phyloP scores from a whole-genome alignment of 1,139 yeast genomes.

The Scheffersomyces segobiensis region DNA sequence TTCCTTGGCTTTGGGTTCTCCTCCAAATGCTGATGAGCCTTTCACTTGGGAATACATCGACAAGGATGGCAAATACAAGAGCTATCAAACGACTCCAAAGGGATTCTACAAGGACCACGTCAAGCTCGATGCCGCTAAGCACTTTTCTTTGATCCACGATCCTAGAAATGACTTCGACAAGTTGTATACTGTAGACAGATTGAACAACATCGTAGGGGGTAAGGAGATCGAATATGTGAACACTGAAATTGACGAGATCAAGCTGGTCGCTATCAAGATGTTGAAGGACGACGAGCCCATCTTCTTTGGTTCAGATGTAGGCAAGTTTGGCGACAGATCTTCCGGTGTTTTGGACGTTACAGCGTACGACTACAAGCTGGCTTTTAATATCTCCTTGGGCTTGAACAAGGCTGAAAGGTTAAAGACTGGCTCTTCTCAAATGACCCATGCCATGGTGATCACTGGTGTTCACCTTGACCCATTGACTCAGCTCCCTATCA shows the following conservation, averaged over 20 bases:
- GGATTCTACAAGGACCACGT: slow-evolving; percentile 60
- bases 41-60: slow-evolving; percentile 76
- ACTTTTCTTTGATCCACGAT: slow-evolving; percentile 73
- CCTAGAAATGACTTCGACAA: slow-evolving; percentile 71
- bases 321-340: slow-evolving; percentile 60
- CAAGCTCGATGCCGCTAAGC: slow-evolving; percentile 49
- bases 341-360: slow-evolving; percentile 71
- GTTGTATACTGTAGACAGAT: slow-evolving; percentile 66
- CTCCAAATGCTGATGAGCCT: slow-evolving; percentile 68
- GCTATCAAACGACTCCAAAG: slow-evolving; percentile 58
- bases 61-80: slow-evolving; percentile 63
- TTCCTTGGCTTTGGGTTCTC: slow-evolving; percentile 69
- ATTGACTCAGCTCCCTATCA: slow-evolving; percentile 47
- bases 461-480: slow-evolving; percentile 65
- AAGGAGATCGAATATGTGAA: slow-evolving; percentile 70
- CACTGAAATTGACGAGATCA: slow-evolving; percentile 56
- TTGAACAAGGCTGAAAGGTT: slow-evolving; percentile 55
- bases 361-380: slow-evolving; percentile 67
- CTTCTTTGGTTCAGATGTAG: slow-evolving; percentile 85
- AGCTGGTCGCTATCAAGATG: slow-evolving; percentile 63
- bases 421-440: slow-evolving; percentile 56
- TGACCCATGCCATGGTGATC: slow-evolving; percentile 89
- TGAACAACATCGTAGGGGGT: slow-evolving; percentile 71
- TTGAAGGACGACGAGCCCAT: slow-evolving; percentile 73
- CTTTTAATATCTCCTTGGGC: slow-evolving; percentile 54